Evolutionary conservation across 768 basidiomycete species (phyloP).

Genomic region (Termitomyces sp.): DNA sequence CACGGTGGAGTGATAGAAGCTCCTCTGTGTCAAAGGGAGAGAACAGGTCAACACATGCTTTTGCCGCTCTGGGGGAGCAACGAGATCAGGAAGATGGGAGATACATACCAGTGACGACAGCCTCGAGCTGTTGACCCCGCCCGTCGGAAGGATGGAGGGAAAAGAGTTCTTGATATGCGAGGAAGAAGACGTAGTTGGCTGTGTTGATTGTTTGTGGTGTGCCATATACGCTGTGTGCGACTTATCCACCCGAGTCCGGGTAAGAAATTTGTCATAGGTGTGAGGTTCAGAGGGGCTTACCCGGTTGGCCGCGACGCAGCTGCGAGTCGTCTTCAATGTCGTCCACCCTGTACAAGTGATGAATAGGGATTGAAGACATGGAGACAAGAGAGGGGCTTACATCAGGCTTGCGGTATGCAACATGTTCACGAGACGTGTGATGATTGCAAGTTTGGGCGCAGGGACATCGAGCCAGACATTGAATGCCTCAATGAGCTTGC

Average conservation of each 20-base stretch:
- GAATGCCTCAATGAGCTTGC: slow-evolving; percentile 88
- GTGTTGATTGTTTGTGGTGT: slow-evolving; percentile 96
- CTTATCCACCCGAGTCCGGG: slow-evolving; percentile 28
- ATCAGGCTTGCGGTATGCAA: slow-evolving; percentile 91
- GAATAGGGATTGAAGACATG: too few relatives aligned
- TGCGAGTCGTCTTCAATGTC: slow-evolving; percentile 94
- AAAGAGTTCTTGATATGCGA: slow-evolving; percentile 84
- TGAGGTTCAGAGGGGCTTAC: slow-evolving; percentile 27
- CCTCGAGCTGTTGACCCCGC: slow-evolving; percentile 50
- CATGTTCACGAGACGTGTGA: slow-evolving; percentile 86
- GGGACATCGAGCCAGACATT: slow-evolving; percentile 89
- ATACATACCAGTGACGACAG: slow-evolving; percentile 69
- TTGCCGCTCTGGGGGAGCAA: not conserved
- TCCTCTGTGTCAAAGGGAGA: slow-evolving; percentile 41
- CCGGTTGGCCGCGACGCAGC: slow-evolving; percentile 81
- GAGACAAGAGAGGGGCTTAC: slow-evolving; percentile 36
- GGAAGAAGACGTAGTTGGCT: slow-evolving; percentile 96
- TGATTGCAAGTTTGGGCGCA: slow-evolving; percentile 59
- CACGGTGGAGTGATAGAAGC: slow-evolving; percentile 82
- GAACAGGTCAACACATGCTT: not conserved
- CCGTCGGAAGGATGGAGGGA: slow-evolving; percentile 34
- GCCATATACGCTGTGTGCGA: slow-evolving; percentile 95
- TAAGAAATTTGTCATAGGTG: too few relatives aligned
- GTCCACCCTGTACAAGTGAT: slow-evolving; percentile 59
- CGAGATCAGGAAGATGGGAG: not conserved